Base-by-base conservation (phyloP, 257 asterid species). In the Salvia splendens region DNA sequence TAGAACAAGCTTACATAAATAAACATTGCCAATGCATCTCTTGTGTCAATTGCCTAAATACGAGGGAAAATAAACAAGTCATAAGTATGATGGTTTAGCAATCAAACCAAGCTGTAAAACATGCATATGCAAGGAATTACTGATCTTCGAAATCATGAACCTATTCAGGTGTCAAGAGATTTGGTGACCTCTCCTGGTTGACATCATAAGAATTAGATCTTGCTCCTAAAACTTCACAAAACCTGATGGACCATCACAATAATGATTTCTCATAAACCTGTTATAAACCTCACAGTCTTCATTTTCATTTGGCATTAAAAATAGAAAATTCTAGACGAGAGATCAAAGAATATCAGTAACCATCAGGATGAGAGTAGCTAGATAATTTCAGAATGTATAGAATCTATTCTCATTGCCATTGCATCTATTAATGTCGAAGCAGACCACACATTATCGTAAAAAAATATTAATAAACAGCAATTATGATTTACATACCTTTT, bases 1-100 rank as follows among this genome's bases (percentile, higher is more conserved):
- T 91, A 89, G 77, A 94, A 94, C 87, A 91, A 78, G 76, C 91
- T 87, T 24, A 83, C 76, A 43, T 94, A 88, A 73, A 91, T 80
- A 77, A 83, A 82, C 76, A 81, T 88, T 5, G 99, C 97, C 81
- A 94, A 69, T 61, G 96, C 84, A n/a, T n/a, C n/a, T n/a, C n/a
- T n/a, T n/a, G n/a, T n/a, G n/a, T n/a, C n/a, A n/a, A n/a, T n/a
- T n/a, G 96, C 99, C 99, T 94, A 65, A 56, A 54, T 38, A 36
- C 33, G 67, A 72, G 50, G 40, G 12, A 38, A 59, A 64, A 24
- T 6, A 8, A 72, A 24, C 64, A 68, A 43, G 35, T 49, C 49
- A 15, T 75, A 45, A 74, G 71, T 43, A 43, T 65, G 72, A 65
- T 49, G 41, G 54, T 43, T 43, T 62, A 59, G 36, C 67, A 66